phyloP scores from a whole-genome alignment of 1,284 basidiomycete species.

The Uromyces viciae-fabae region DNA sequence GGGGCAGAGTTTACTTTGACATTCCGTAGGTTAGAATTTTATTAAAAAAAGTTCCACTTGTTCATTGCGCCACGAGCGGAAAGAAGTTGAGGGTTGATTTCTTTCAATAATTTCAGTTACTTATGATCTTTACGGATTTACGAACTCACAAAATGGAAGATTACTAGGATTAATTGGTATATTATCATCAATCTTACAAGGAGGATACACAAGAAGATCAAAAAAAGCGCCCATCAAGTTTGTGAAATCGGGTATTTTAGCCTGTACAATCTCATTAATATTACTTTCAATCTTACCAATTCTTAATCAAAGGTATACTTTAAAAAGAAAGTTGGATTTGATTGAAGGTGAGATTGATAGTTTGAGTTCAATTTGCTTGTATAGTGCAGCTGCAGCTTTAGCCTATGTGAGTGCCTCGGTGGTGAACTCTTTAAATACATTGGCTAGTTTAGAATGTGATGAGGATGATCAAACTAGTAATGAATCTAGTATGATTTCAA shows the following conservation, averaged over 20 bases:
- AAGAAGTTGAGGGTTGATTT: neutral
- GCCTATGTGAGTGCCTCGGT: slow-evolving; percentile 88
- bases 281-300: slow-evolving; percentile 68
- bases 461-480: slow-evolving; percentile 57
- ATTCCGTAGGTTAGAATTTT: slow-evolving; percentile 13
- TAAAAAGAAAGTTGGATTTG: neutral
- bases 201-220: slow-evolving; percentile 77
- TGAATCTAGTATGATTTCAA: slow-evolving; percentile 33
- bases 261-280: slow-evolving; percentile 67
- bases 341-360: slow-evolving; percentile 11
- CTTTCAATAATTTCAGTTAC: neutral
- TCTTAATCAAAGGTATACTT: slow-evolving; percentile 53
- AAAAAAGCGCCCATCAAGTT: slow-evolving; percentile 70
- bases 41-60: neutral
- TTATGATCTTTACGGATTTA: slow-evolving; percentile 18
- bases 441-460: slow-evolving; percentile 71
- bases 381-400: slow-evolving; percentile 70
- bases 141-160: slow-evolving; percentile 67
- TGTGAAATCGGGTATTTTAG: slow-evolving; percentile 69
- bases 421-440: slow-evolving; percentile 77
- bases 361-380: slow-evolving; percentile 62
- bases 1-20: slow-evolving; percentile 42
- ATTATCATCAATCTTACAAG: slow-evolving; percentile 78
- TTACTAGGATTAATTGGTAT: slow-evolving; percentile 79
- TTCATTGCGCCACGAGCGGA: neutral